A percentile compares a stretch with the other conserved stretches of the same genome.
Evolutionary conservation across 148 eudicot species (phyloP).

Genomic region (Rhododendron vialii): DNA sequence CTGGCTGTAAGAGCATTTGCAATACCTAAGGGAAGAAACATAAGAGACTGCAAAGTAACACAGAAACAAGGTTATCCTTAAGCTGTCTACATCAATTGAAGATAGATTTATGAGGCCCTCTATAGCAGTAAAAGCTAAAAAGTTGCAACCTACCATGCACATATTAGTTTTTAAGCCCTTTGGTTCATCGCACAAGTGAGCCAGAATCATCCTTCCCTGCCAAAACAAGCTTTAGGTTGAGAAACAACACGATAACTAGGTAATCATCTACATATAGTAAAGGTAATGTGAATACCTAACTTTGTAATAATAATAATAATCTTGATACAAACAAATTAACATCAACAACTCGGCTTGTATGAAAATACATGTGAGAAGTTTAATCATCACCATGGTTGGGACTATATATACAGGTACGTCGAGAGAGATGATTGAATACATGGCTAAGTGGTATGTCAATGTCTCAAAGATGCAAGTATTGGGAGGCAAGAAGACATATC

Average conservation of each 20-base stretch:
- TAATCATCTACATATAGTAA: neutral
- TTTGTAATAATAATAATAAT: neutral
- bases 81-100: neutral
- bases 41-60: slow-evolving; percentile 47
- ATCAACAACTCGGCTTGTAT: neutral
- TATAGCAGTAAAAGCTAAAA: neutral
- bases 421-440: neutral
- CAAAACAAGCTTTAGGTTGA: slow-evolving; percentile 14
- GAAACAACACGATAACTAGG: neutral
- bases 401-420: neutral
- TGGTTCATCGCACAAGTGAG: slow-evolving; percentile 92
- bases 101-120: neutral
- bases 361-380: neutral
- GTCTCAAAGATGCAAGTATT: neutral
- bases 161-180: slow-evolving; percentile 89
- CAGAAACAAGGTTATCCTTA: neutral
- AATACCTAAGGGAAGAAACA: slow-evolving; percentile 81
- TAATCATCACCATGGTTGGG: neutral
- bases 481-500: neutral
- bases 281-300: neutral
- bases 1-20: slow-evolving; percentile 83
- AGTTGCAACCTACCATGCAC: slow-evolving; percentile 60
- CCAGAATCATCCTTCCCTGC: slow-evolving; percentile 90
- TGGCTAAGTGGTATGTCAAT: neutral
- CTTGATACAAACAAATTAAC: neutral